Conservation (phyloP, 140 eudicot genomes). For the Cichorium intybus region DNA sequence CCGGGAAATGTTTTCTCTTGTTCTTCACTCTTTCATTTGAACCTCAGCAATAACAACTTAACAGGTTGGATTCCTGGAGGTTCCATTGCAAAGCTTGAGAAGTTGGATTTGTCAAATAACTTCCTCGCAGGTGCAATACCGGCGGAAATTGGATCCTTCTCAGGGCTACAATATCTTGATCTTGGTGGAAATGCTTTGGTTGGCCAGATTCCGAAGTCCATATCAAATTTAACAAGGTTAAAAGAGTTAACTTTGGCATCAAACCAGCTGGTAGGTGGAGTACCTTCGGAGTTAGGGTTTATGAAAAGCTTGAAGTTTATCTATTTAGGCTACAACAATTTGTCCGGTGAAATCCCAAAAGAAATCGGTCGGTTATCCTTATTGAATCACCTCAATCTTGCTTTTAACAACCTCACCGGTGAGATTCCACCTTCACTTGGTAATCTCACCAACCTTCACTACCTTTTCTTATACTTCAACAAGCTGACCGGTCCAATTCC, state of each 20-base stretch:
- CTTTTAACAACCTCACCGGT: slow-evolving; percentile 71
- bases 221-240: slow-evolving; percentile 52
- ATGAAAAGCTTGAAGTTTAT: slow-evolving; percentile 65
- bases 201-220: slow-evolving; percentile 66
- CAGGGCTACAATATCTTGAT: slow-evolving; percentile 54
- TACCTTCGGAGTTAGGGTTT: slow-evolving; percentile 61
- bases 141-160: slow-evolving; percentile 46
- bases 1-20: slow-evolving; percentile 44
- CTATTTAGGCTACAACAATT: slow-evolving; percentile 85
- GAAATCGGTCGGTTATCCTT: slow-evolving; percentile 56
- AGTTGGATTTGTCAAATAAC: slow-evolving; percentile 77
- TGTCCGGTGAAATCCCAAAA: slow-evolving; percentile 59
- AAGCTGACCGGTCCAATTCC: slow-evolving; percentile 70
- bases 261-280: slow-evolving; percentile 61
- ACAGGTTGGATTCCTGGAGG: slow-evolving; percentile 57
- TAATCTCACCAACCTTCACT: slow-evolving; percentile 66
- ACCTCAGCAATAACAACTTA: slow-evolving; percentile 73
- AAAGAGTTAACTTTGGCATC: slow-evolving; percentile 77
- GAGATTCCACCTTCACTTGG: slow-evolving; percentile 78
- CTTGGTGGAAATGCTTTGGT: slow-evolving; percentile 78
- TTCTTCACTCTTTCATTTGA: slow-evolving; percentile 50
- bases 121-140: slow-evolving; percentile 61
- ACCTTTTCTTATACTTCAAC: slow-evolving; percentile 72
- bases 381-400: slow-evolving; percentile 81
- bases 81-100: slow-evolving; percentile 36